A percentile compares a stretch with the other conserved stretches of the same genome.
Conservation (phyloP, 345 rosid species). For the Hevea brasiliensis region DNA sequence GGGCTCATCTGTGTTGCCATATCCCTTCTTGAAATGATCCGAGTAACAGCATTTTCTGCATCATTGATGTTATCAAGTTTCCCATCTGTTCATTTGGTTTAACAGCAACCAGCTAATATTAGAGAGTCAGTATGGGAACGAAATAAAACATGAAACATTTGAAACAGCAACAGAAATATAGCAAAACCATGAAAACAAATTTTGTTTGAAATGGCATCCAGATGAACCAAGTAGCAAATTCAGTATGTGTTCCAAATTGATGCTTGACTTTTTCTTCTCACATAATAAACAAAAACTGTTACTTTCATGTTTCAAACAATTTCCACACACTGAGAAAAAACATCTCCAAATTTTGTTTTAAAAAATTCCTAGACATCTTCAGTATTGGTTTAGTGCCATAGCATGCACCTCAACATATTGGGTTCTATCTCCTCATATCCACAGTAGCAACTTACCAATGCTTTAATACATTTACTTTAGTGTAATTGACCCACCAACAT, state of each 20-base stretch:
- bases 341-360: background rate
- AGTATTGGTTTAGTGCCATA: background rate
- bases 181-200: background rate
- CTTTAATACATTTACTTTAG: no score
- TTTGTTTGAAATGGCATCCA: background rate
- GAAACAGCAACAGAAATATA: background rate
- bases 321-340: background rate
- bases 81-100: conserved; percentile 50
- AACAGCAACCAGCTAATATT: background rate
- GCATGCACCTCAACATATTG: background rate
- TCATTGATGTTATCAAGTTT: conserved; percentile 41
- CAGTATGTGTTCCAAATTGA: background rate
- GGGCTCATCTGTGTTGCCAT: conserved; percentile 97
- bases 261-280: background rate
- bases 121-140: background rate
- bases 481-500: conserved; percentile 3
- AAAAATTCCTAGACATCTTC: background rate
- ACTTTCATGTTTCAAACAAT: background rate
- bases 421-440: background rate
- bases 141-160: background rate
- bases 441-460: background rate
- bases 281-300: background rate
- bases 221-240: background rate
- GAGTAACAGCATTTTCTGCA: conserved; percentile 40
- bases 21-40: conserved; percentile 63